Base-by-base conservation (phyloP, 495 filamentous ascomycete genomes). In the Podospora bellae-mahoneyi region DNA sequence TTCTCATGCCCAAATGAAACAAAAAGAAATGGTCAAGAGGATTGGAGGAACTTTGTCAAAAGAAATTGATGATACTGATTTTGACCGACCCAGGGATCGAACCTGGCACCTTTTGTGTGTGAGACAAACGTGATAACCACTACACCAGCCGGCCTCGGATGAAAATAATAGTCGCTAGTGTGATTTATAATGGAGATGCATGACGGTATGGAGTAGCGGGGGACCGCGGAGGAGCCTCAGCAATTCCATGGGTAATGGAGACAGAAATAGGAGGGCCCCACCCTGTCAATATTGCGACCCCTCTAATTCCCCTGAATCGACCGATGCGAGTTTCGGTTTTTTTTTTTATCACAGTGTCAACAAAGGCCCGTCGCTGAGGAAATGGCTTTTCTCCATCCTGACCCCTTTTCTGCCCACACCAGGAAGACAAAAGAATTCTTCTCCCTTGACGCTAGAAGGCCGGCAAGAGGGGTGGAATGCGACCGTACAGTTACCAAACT, bases 71-170 rank as follows among this genome's bases (percentile, higher is more conserved):
- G 9, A 48, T 13, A 48, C 39, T 48, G 39, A 48, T 13, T 32
- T 65, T 72, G 71, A 69, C 28, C 71, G 65, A 68, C 68, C 65
- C 71, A 66, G 66, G 71, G 71, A 67, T 72, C 71, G 71, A 72
- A 72, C 71, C 66, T 66, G 71, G 62, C 64, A 70, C 71, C 71
- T 72, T 69, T 65, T 68, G 68, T 64, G 71, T 69, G 72, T 69
- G 68, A 73, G 67, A 66, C 69, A 68, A 68, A 74, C 69, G 72
- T 71, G 67, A 74, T 71, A 71, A 68, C 72, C 66, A 71, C 69
- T 69, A 71, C 69, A 74, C 69, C 71, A 73, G 64, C 15, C 68
- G 68, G 23, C 68, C 68, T 54, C 58, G 16, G 55, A 58, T 58
- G 55, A 48, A 10, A 13, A 10, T 48, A 1, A 13, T 2, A 3